Conservation (phyloP, 768 basidiomycete genomes). For the Trametes cingulata region DNA sequence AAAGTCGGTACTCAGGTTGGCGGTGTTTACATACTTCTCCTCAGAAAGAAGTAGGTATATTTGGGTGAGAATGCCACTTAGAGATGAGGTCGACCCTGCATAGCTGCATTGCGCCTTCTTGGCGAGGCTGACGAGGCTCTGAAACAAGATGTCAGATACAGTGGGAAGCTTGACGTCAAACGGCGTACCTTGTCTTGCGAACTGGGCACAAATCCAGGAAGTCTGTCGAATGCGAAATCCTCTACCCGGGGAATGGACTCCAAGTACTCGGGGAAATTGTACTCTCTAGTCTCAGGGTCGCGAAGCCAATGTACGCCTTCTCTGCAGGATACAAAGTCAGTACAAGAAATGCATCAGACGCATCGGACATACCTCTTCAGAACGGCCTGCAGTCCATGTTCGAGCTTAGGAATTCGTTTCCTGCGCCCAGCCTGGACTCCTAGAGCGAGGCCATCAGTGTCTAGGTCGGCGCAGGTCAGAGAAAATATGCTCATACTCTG, state of each 20-base stretch:
- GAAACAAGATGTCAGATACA: neutral
- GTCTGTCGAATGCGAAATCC: conserved; percentile 83
- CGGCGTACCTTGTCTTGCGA: conserved; percentile 67
- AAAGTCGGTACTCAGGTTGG: conserved; percentile 62
- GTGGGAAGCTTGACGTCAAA: neutral
- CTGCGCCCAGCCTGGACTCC: conserved; percentile 45
- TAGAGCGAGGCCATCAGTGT: conserved; percentile 24
- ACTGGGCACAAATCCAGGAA: conserved; percentile 74
- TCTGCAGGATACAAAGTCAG: conserved; percentile 39
- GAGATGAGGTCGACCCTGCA: conserved; percentile 87
- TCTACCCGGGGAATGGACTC: conserved; percentile 73
- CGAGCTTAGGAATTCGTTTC: conserved; percentile 59
- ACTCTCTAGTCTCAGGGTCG: conserved; percentile 82
- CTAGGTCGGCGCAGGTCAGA: neutral
- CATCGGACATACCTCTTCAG: conserved; percentile 65
- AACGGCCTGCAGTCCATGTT: conserved; percentile 67
- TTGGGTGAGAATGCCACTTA: conserved; percentile 81
- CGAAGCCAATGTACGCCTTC: conserved; percentile 88
- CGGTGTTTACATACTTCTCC: conserved; percentile 63
- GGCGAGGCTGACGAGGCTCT: neutral
- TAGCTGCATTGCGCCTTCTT: conserved; percentile 45
- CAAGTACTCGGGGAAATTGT: conserved; percentile 78
- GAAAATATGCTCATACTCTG: neutral
- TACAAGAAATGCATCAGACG: conserved; percentile 2
- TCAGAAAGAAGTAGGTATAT: conserved; percentile 86